Evolutionary conservation across 805 yeast genomes (phyloP), one percentile per base, ranked within the genome.

Genomic region (Metschnikowia colocasiae): DNA sequence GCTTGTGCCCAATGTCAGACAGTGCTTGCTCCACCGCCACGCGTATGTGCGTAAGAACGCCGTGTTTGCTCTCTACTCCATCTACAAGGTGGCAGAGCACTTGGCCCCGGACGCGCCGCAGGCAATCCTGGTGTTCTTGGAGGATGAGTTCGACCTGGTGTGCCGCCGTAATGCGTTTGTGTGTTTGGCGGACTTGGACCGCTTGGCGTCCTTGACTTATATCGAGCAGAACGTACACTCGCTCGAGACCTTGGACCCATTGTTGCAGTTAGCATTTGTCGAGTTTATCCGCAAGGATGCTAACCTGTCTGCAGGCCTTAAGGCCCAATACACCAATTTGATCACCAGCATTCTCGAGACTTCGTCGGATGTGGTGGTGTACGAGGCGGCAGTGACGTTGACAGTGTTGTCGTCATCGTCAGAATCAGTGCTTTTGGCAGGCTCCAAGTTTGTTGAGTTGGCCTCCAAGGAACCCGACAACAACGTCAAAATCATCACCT

Each of bases 11-110:
- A 83, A 94, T 35, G 91, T 90, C 38, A 81, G 97, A 60, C 81
- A 82, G 49, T 90, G 97, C 71, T 75, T 95, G 58, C 96, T 88
- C 57, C 97, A 94, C 69, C 85, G 99, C 57, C 98, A 94, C 68
- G 96, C 98, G 8, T 94, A 95, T 62, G 99, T 94, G 53, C 84
- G 99, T 64, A 94, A 94, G 67, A 92, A 94, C 64, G 99, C 99
- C 6, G 91, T 89, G 19, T 85, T 92, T 68, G 96, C 98, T 35
- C 81, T 94, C 49, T 80, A 78, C 59, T 82, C 95, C 20, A 87
- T 94, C 57, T 86, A 79, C 67, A 76, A 82, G 62, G 91, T 85
- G 44, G 82, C 95, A 29, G 90, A 86, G 34, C 92, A 87, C 68
- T 78, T 94, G 63, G 78, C 88, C 39, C 99, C 99, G 6, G 99